Evolutionary conservation across 2,329 filamentous ascomycete species (phyloP).

Genomic region (Macrophomina phaseolina): DNA sequence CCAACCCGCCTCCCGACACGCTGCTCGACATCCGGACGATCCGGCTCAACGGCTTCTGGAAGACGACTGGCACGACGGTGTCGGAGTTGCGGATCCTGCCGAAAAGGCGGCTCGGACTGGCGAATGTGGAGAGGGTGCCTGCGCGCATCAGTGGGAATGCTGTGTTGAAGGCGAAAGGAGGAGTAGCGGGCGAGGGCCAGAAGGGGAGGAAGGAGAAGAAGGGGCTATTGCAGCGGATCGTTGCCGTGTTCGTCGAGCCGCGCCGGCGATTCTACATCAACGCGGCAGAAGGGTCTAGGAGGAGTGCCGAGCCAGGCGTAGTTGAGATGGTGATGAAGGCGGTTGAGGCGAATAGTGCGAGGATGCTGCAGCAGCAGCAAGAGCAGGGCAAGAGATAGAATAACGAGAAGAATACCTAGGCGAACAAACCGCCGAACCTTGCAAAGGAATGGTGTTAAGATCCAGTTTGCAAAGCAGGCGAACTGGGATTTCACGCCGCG

Average conservation of each 20-base stretch:
- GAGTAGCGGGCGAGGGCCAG: not conserved
- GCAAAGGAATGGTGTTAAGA: too few relatives aligned
- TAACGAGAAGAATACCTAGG: not conserved
- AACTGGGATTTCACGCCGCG: too few relatives aligned
- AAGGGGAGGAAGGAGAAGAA: not conserved
- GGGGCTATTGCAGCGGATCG: not conserved
- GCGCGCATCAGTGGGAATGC: not conserved
- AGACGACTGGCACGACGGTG: constrained; percentile 37
- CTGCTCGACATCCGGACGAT: constrained; percentile 44
- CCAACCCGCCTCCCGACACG: constrained; percentile 33
- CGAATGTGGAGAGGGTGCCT: constrained; percentile 14
- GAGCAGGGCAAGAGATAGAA: not conserved
- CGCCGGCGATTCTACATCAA: constrained; percentile 11
- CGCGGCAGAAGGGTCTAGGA: not conserved
- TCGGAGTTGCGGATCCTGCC: constrained; percentile 37
- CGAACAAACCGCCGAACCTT: too few relatives aligned
- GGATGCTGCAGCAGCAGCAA: not conserved
- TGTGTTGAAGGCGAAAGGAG: not conserved
- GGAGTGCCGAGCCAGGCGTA: constrained; percentile 18
- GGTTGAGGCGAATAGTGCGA: not conserved
- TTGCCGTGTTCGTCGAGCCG: not conserved
- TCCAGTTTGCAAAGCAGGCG: too few relatives aligned
- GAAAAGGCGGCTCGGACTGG: not conserved
- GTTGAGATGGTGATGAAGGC: constrained; percentile 16
- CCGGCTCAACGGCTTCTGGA: constrained; percentile 40